Conservation (phyloP, 441 rosid species). For the California macrophylla region DNA sequence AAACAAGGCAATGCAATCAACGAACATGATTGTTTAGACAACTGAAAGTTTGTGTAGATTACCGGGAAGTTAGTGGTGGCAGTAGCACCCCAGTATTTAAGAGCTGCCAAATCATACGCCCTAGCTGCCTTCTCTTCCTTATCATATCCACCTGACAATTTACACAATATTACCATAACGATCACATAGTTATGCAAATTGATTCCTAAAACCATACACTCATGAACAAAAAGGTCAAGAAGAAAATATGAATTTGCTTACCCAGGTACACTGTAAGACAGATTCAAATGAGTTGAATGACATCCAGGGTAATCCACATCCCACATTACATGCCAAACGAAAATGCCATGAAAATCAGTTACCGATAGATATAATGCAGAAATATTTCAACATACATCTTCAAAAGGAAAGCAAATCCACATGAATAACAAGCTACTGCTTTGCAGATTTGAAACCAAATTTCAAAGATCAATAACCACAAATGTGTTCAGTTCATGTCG, state of each 20-base stretch:
- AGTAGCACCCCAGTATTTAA: conserved; percentile 94
- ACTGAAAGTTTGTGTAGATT: background rate
- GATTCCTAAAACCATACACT: background rate
- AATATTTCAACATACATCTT: too few species aligned
- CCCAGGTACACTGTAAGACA: conserved; percentile 44
- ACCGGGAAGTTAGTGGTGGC: conserved; percentile 88
- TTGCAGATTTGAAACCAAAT: background rate
- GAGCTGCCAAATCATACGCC: conserved; percentile 95
- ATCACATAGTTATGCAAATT: conserved; percentile 12
- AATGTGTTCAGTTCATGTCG: too few species aligned
- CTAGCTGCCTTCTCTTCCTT: conserved; percentile 91
- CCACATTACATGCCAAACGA: background rate
- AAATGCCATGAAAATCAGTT: background rate
- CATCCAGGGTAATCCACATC: background rate
- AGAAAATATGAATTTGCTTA: conserved; percentile 27
- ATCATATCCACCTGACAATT: conserved; percentile 72
- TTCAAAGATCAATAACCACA: too few species aligned
- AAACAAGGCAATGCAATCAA: background rate
- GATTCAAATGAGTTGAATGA: background rate
- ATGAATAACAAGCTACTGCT: background rate
- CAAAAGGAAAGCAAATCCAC: background rate
- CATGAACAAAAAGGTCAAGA: background rate
- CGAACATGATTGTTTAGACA: background rate
- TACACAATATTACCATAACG: background rate
- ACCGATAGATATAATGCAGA: background rate